These are phyloP conservation scores for Solanum hybrid DNA, from an alignment of 305 asterid species.

Conservation along the genomic window DNA sequence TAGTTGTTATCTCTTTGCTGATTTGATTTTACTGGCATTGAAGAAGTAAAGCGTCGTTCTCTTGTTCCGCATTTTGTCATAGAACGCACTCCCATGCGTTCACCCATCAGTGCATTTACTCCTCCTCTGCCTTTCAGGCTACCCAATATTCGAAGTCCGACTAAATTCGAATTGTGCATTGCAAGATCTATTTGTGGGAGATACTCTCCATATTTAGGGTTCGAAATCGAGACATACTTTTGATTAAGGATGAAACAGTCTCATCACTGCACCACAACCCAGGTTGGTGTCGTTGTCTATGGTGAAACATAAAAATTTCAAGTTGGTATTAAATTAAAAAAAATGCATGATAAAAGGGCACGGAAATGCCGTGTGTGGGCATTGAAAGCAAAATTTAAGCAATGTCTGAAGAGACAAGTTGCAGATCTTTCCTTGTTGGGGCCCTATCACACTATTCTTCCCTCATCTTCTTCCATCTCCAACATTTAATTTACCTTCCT, in stretches of 20 bases:
- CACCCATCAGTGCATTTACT: slow-evolving; percentile 18
- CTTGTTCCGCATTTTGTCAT: slow-evolving; percentile 1
- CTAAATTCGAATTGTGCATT: neutral
- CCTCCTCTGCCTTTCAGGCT: neutral
- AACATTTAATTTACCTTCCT: neutral
- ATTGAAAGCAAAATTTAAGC: slow-evolving; percentile 25
- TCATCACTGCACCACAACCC: neutral
- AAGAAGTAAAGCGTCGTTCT: neutral
- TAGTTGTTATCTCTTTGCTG: neutral
- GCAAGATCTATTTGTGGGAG: too few relatives aligned
- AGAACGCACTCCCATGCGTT: slow-evolving; percentile 42
- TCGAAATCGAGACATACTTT: neutral
- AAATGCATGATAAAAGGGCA: slow-evolving; percentile 17
- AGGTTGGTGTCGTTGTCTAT: neutral
- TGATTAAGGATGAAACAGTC: neutral
- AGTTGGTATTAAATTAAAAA: neutral
- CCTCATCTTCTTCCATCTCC: neutral
- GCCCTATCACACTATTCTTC: slow-evolving; percentile 20
- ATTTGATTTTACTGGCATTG: neutral
- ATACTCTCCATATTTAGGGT: neutral
- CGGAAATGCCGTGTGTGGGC: slow-evolving; percentile 60
- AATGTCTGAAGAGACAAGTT: slow-evolving; percentile 22
- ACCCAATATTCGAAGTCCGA: neutral
- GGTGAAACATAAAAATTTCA: neutral
- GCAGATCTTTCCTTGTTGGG: slow-evolving; percentile 24